Conservation (phyloP, 768 basidiomycete genomes). For the Leucocoprinus leucothites region DNA sequence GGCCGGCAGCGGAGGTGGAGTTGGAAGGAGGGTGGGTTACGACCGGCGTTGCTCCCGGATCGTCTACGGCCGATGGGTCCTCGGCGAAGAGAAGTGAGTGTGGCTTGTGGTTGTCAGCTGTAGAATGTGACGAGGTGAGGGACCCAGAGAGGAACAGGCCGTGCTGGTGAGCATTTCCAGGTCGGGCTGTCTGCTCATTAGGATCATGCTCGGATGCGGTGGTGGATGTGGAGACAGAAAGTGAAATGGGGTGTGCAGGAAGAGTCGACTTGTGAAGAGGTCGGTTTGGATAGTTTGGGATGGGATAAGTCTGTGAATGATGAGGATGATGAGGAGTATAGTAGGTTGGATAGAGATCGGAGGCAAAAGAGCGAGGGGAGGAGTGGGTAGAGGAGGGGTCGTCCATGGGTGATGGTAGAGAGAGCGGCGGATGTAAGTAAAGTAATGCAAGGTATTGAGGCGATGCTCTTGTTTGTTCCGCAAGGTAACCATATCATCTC, state of each 20-base stretch:
- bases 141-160: slow-evolving; percentile 34
- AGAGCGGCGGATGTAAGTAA: neutral
- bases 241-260: slow-evolving; percentile 20
- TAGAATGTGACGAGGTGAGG: slow-evolving; percentile 11
- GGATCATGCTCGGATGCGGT: slow-evolving; percentile 37
- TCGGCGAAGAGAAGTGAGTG: slow-evolving; percentile 12
- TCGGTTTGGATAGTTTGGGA: slow-evolving; percentile 21
- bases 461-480: slow-evolving; percentile 15
- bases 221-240: slow-evolving; percentile 39
- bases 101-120: neutral
- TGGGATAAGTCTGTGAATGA: slow-evolving; percentile 26
- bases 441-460: neutral
- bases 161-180: slow-evolving; percentile 45
- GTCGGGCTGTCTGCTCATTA: slow-evolving; percentile 47
- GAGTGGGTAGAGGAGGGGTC: slow-evolving; percentile 34
- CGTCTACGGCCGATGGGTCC: slow-evolving; percentile 5
- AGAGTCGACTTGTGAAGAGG: slow-evolving; percentile 19
- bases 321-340: slow-evolving; percentile 12
- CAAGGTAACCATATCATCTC: slow-evolving; percentile 11
- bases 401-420: neutral
- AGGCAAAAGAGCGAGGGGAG: slow-evolving; percentile 25
- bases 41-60: slow-evolving; percentile 14
- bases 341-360: slow-evolving; percentile 19
- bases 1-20: slow-evolving; percentile 12
- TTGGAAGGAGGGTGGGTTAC: slow-evolving; percentile 14